These are phyloP conservation scores for Zarea fungicola DNA, from an alignment of 2,329 filamentous ascomycete genomes.

Conservation along the genomic window DNA sequence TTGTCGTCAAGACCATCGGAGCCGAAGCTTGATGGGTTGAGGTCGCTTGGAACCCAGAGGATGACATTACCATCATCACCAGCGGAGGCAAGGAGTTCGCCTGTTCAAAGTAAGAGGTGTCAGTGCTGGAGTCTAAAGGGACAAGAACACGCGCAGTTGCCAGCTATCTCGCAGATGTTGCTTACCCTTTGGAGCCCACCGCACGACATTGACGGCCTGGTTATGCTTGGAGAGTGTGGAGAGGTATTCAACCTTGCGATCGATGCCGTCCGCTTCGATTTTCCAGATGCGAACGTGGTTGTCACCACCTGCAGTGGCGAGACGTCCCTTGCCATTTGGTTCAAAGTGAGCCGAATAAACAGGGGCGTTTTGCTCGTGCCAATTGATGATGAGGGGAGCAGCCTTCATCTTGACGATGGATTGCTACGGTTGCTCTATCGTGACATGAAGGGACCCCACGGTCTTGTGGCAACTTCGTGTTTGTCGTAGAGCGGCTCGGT, in stretches of 20 bases:
- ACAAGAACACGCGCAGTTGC: background rate
- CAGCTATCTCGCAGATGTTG: background rate
- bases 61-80: slow-evolving; percentile 97
- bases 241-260: slow-evolving; percentile 84
- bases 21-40: slow-evolving; percentile 64
- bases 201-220: slow-evolving; percentile 95
- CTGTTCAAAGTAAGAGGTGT: slow-evolving; percentile 39
- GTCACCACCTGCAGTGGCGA: slow-evolving; percentile 93
- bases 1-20: slow-evolving; percentile 87
- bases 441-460: slow-evolving; percentile 6
- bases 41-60: slow-evolving; percentile 87
- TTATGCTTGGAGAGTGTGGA: slow-evolving; percentile 91
- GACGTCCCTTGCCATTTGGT: slow-evolving; percentile 79
- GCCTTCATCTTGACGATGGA: slow-evolving; percentile 72
- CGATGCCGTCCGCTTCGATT: slow-evolving; percentile 77
- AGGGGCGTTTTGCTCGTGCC: slow-evolving; percentile 95
- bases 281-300: slow-evolving; percentile 96
- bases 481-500: no score
- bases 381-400: slow-evolving; percentile 92
- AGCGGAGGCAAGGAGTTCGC: slow-evolving; percentile 88
- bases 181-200: slow-evolving; percentile 87
- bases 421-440: background rate
- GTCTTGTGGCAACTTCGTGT: background rate
- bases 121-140: slow-evolving; percentile 14
- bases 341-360: slow-evolving; percentile 98